A percentile compares a stretch with the other conserved stretches of the same genome.
Conservation (phyloP, 2,329 filamentous ascomycete species). For the Colletotrichum scovillei region DNA sequence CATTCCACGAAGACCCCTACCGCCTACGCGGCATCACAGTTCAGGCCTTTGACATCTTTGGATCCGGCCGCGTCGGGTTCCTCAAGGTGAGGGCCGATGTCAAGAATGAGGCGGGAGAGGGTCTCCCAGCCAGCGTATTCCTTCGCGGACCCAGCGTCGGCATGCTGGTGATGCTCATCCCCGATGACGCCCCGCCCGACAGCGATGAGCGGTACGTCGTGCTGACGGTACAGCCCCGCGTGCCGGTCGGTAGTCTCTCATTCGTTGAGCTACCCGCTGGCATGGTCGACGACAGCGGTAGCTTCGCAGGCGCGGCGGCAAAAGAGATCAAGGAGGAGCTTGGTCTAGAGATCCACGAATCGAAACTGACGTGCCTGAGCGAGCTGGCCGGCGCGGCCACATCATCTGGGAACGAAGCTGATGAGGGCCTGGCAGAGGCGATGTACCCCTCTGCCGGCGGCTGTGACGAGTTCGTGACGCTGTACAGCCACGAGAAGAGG, state of each 20-base stretch:
- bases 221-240: slow-evolving; percentile 69
- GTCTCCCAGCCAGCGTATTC: slow-evolving; percentile 65
- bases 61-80: slow-evolving; percentile 61
- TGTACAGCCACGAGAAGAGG: slow-evolving; percentile 67
- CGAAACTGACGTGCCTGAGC: slow-evolving; percentile 62
- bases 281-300: slow-evolving; percentile 65
- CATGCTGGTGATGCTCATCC: slow-evolving; percentile 68
- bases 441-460: slow-evolving; percentile 70
- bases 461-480: slow-evolving; percentile 70
- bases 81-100: slow-evolving; percentile 64
- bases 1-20: slow-evolving; percentile 67
- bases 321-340: slow-evolving; percentile 72
- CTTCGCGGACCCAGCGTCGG: slow-evolving; percentile 71
- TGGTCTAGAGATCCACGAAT: slow-evolving; percentile 61
- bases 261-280: slow-evolving; percentile 69
- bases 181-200: slow-evolving; percentile 55
- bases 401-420: slow-evolving; percentile 39
- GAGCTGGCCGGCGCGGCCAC: slow-evolving; percentile 54
- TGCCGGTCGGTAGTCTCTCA: slow-evolving; percentile 64
- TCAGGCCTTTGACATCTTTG: slow-evolving; percentile 66
- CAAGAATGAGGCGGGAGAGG: slow-evolving; percentile 58
- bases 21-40: slow-evolving; percentile 60
- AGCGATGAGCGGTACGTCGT: slow-evolving; percentile 65
- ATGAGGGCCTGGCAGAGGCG: slow-evolving; percentile 55
- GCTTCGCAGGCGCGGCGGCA: slow-evolving; percentile 68